Conservation (phyloP, 306 rosid genomes). For the Begonia loranthoides region DNA sequence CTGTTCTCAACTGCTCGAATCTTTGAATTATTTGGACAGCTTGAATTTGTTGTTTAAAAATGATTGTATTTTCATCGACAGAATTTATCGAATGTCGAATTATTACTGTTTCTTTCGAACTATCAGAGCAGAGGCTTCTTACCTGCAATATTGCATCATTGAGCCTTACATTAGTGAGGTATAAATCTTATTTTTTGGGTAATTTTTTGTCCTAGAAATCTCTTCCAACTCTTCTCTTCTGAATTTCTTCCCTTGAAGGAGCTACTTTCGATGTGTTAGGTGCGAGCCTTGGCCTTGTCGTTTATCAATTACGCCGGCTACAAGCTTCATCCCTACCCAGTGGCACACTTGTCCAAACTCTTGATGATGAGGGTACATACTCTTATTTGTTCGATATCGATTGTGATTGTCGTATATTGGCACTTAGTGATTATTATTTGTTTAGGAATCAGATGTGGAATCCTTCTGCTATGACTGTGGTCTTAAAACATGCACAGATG, state of each 20-base stretch:
- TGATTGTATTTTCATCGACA: conserved; percentile 23
- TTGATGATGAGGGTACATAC: conserved; percentile 69
- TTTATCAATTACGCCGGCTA: conserved; percentile 63
- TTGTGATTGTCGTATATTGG: background rate
- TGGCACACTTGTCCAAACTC: conserved; percentile 40
- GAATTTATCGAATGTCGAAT: conserved; percentile 56
- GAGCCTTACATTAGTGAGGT: conserved; percentile 75
- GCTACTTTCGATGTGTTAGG: conserved; percentile 19
- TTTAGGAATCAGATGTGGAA: conserved; percentile 60
- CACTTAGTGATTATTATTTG: background rate
- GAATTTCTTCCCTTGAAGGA: background rate
- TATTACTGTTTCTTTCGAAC: conserved; percentile 46
- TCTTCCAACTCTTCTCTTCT: background rate
- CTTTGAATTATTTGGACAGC: background rate
- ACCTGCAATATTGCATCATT: conserved; percentile 70
- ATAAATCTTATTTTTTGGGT: conserved; percentile 3
- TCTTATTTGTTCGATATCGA: conserved; percentile 3
- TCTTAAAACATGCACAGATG: conserved; percentile 40
- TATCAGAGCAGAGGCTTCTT: conserved; percentile 49
- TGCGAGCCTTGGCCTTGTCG: conserved; percentile 59
- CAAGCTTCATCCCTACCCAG: conserved; percentile 82
- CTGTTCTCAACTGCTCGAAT: conserved; percentile 7
- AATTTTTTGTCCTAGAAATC: background rate
- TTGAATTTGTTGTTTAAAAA: too few relatives aligned
- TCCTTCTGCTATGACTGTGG: conserved; percentile 62